Base-by-base conservation (phyloP, 805 yeast species). In the Wickerhamomyces chaumierensis region DNA sequence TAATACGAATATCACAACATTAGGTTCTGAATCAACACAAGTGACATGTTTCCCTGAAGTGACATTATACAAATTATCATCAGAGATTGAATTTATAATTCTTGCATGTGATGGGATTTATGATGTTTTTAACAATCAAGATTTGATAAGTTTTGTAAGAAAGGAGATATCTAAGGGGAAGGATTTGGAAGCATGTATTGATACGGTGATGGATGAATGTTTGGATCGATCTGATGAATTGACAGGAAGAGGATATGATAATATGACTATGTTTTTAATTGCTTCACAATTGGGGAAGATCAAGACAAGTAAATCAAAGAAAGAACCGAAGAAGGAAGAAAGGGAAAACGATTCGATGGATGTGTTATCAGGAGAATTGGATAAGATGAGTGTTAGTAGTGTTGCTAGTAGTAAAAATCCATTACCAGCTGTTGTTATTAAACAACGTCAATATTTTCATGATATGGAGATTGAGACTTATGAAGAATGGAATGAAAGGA, bases 31-130 rank as follows among this genome's bases (percentile, higher is more conserved):
- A 20, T 90, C 82, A 52, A 78, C 81, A 38, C 81, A 81, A 48
- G 92, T 82, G 19, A 81, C 87, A 2, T 83, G 76, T 25, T 85
- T 78, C 49, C 94, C 94, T 0, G 94, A 82, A 48, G 71, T 81
- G 2, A 62, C 81, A 31, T 63, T 68, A 43, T 86, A 80, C 52
- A 62, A 65, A 46, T 56, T 67, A 17, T 56, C 60, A 34, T 45
- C 40, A 19, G 47, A 48, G 1, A 86, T 81, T 49, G 90, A 82
- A 55, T 82, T 82, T 55, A 52, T 82, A 17, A 69, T 82, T 2
- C 57, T 82, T 39, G 90, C 86, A 1, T 82, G 94, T 59, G 94
- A 82, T 58, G 94, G 94, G 34, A 76, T 82, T 35, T 82, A 88
- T 90, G 92, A 82, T 56, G 69, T 75, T 29, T 72, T 70, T 49